Base-by-base conservation (phyloP, 2,329 filamentous ascomycete genomes). In the Coniochaeta sp. region DNA sequence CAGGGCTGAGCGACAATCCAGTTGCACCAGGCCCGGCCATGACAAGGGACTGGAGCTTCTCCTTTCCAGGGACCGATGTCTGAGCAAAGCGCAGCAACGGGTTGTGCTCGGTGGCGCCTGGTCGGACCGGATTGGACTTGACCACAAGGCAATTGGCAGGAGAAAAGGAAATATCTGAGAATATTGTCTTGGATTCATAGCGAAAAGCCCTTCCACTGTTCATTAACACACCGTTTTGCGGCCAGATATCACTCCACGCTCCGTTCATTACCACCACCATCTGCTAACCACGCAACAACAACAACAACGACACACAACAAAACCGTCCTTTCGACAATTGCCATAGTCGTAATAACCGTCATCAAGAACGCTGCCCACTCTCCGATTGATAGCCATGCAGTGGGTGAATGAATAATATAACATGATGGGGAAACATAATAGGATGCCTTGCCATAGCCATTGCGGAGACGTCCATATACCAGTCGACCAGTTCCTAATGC, bases 131-230 rank as follows among this genome's bases (percentile, higher is more conserved):
- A 52, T 24, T 47, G 47, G 47, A 52, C 19, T 28, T 52, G 24
- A 17, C 47, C 10, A 17, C 26, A 28, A 4, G 24, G 47, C 24
- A 52, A 52, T 52, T 52, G 47, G 24, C 47, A 52, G 10, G 17
- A n/a, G 26, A 70, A 59, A 62, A 67, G 61, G 66, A 66, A 64
- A 68, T 62, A 64, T 57, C 57, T 52, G 22, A 47, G 22, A n/a
- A 28, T 28, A 30, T n/a, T 3, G 30, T 30, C 14, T 52, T 30
- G 24, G n/a, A 28, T 52, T 52, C 19, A 8, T 47, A 47, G 42
- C 42, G 24, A 47, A 2, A 24, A 24, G 19, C 7, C 10, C 19
- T 47, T 47, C 42, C 19, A 47, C 42, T 14, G 22, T 47, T 47
- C 22, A 47, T 47, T 47, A 47, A 12, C 42, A 47, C 42, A 2